Evolutionary conservation across 1,139 yeast genomes (phyloP).

Genomic region (Neolecta irregularis): DNA sequence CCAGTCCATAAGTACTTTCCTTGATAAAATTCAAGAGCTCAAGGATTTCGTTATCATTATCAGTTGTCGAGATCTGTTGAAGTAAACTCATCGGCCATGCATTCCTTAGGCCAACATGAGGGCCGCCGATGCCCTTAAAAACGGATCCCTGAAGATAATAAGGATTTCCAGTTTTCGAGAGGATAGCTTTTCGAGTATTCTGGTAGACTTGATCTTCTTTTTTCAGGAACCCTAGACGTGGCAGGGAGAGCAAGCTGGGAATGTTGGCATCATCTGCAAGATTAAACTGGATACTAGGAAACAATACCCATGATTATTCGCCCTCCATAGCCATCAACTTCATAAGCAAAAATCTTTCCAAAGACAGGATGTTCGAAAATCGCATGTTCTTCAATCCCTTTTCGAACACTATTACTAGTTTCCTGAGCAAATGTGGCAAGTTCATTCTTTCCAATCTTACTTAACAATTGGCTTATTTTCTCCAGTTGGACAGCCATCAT

Average conservation of each 20-base stretch:
- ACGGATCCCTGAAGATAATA: conserved; percentile 47
- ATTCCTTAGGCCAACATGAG: conserved; percentile 63
- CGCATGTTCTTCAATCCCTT: conserved; percentile 51
- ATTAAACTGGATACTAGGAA: neutral
- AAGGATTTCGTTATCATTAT: conserved; percentile 52
- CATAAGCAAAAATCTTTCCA: conserved; percentile 75
- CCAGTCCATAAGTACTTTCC: conserved; percentile 53
- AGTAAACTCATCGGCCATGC: conserved; percentile 89
- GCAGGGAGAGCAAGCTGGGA: conserved; percentile 67
- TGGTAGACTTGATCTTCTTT: conserved; percentile 45
- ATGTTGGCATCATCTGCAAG: conserved; percentile 67
- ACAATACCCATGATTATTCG: conserved; percentile 38
- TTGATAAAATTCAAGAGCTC: conserved; percentile 37
- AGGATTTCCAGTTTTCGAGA: conserved; percentile 59
- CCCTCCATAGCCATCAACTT: conserved; percentile 79
- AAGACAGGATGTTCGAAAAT: conserved; percentile 48
- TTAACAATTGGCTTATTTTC: conserved; percentile 5
- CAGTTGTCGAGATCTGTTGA: conserved; percentile 56
- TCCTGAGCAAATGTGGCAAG: no score
- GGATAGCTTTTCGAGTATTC: conserved; percentile 64
- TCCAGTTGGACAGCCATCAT: conserved; percentile 52
- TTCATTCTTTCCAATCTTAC: conserved; percentile 11
- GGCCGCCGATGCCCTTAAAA: conserved; percentile 78
- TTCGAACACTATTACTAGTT: no score
- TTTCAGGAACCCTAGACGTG: conserved; percentile 56